Base-by-base conservation (phyloP, 345 rosid species). In the Salix purpurea region DNA sequence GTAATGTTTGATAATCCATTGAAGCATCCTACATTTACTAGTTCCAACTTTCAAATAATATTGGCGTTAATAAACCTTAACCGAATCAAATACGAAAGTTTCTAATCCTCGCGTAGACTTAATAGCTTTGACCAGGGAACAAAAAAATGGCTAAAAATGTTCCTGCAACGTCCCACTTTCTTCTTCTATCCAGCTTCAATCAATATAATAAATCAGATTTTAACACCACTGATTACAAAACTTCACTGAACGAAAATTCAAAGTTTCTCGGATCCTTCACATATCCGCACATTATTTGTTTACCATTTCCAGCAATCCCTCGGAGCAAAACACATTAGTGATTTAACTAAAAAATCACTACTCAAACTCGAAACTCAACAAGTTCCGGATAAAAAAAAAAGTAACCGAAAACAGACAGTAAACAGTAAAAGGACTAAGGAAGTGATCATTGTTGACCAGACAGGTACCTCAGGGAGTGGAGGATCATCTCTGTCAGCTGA, bases 401-500 rank as follows among this genome's bases (percentile, higher is more conserved):
- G 19, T 5, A 21, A 10, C 44, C 24, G 32, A 23, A 21, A 4
- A 40, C 66, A 37, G 11, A 32, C 39, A 10, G 10, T n/a, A 65
- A 58, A 6, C 15, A 23, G 48, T 6, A 18, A 36, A 21, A 67
- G 18, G 3, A 37, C 24, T 16, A 37, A 40, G 30, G 28, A 67
- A 56, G 12, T 18, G 39, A 19, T 15, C 7, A 66, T 58, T 19
- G 54, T 21, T 39, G 64, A 56, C 7, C 46, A 66, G 71, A 74
- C 68, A 61, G 16, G 73, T 77, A 87, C 95, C 90, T 91, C 88
- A 0, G 83, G 34, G 24, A 82, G 73, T n/a, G 77, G 88, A 72
- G 85, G 77, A 23, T 90, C 95, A 67, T 86, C 77, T 11, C 81
- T 48, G 50, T 85, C 86, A 71, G 81, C 83, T 9, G 95, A 87